A percentile compares a stretch with the other conserved stretches of the same genome.
phyloP scores from a whole-genome alignment of 495 filamentous ascomycete genomes.

The Podospora conica region DNA sequence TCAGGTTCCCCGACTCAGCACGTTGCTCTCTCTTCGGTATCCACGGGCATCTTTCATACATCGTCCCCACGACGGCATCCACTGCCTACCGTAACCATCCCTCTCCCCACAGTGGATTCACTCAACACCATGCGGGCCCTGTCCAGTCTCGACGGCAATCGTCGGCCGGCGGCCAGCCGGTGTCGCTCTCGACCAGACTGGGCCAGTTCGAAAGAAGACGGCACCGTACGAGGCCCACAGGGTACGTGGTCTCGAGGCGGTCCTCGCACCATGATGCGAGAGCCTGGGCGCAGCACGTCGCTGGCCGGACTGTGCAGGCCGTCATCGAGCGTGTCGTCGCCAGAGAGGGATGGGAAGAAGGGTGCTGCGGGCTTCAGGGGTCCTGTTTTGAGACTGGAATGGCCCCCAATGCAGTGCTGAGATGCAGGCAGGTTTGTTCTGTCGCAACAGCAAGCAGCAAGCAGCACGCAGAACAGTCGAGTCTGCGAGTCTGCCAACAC shows the following conservation, averaged over 20 bases:
- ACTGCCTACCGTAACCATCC: not conserved
- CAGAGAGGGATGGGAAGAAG: not conserved
- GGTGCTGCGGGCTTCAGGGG: slow-evolving; percentile 1
- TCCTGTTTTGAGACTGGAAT: not conserved
- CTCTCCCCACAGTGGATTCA: not conserved
- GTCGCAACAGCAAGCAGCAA: not conserved
- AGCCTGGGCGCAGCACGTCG: not conserved
- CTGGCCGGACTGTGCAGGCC: not conserved
- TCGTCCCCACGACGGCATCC: not conserved
- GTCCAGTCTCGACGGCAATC: not conserved
- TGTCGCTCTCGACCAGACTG: not conserved
- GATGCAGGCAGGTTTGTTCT: not conserved
- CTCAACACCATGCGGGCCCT: not conserved
- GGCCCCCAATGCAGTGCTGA: not conserved
- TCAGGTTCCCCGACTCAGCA: too few species aligned
- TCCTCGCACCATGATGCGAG: too few species aligned
- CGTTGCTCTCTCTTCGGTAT: not conserved
- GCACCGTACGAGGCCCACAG: not conserved
- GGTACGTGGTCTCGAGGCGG: not conserved
- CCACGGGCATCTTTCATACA: not conserved
- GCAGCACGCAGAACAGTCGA: not conserved
- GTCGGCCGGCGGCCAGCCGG: not conserved
- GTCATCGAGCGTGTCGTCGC: not conserved
- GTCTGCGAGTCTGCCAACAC: not conserved
- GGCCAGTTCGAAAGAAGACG: not conserved